Percentiles rank a stretch among this genome's conserved stretches.
These are phyloP conservation scores for Porcisia hertigi DNA, from an alignment of 208 protist genomes.

Conservation along the genomic window DNA sequence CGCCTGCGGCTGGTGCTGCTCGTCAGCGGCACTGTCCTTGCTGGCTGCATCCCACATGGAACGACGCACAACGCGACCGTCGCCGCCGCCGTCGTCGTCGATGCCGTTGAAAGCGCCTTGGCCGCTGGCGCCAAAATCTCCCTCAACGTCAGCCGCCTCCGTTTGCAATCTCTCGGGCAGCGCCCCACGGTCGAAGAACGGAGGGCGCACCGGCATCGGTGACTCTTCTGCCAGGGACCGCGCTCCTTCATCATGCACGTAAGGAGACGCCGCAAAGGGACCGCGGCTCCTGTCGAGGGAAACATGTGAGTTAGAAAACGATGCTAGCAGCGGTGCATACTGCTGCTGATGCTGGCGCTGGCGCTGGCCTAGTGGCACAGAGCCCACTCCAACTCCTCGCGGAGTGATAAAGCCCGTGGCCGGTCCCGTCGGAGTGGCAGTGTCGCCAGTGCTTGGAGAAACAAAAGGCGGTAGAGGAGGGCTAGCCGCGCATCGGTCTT, in stretches of 20 bases:
- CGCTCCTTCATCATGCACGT: constrained; percentile 16
- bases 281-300: constrained; percentile 6
- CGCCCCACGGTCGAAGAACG: constrained; percentile 15
- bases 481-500: neutral
- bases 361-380: no score
- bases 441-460: neutral
- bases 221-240: constrained; percentile 17
- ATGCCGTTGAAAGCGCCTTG: neutral
- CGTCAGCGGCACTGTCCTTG: neutral
- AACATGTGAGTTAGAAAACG: neutral
- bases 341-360: neutral
- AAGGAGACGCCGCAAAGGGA: constrained; percentile 27
- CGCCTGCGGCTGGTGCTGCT: neutral
- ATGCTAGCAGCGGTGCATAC: neutral
- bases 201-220: constrained; percentile 27
- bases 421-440: neutral
- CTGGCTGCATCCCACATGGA: neutral
- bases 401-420: constrained; percentile 8
- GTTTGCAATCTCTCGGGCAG: neutral
- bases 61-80: neutral
- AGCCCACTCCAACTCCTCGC: neutral
- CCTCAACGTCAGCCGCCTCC: neutral
- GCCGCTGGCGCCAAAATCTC: neutral
- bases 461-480: neutral
- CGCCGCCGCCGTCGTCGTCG: neutral